phyloP scores from a whole-genome alignment of 306 rosid species.

The Arachis stenosperma region DNA sequence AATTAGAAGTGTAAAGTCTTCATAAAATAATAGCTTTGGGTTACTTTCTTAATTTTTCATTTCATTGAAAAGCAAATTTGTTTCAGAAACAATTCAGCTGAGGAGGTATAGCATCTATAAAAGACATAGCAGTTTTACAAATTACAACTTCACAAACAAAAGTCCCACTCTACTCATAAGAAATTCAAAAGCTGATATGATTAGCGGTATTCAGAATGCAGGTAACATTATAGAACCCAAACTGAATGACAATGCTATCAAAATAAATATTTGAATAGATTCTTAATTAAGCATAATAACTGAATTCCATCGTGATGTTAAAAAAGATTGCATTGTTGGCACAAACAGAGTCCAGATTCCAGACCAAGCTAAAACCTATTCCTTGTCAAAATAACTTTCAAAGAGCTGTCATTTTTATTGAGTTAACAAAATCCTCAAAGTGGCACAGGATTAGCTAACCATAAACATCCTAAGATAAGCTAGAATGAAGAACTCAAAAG shows the following conservation, averaged over 20 bases:
- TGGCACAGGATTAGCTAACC: slow-evolving; percentile 6
- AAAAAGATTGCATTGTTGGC: not conserved
- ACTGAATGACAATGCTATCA: not conserved
- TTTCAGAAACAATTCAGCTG: not conserved
- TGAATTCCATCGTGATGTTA: not conserved
- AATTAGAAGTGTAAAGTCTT: not conserved
- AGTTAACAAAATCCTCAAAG: slow-evolving; percentile 11
- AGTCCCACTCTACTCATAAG: not conserved
- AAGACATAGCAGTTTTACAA: not conserved
- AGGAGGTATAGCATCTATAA: not conserved
- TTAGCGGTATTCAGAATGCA: not conserved
- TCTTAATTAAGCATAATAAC: not conserved
- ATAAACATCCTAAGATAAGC: not conserved
- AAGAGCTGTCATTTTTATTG: not conserved
- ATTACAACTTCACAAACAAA: not conserved
- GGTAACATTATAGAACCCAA: not conserved
- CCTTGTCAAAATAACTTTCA: slow-evolving; percentile 34
- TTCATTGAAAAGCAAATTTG: not conserved
- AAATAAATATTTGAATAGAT: not conserved
- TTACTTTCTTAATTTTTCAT: not conserved
- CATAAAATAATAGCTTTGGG: not conserved
- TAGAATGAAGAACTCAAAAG: not conserved
- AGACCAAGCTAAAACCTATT: not conserved
- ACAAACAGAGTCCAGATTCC: not conserved
- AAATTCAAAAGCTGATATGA: not conserved